Conservation (phyloP, 2,329 filamentous ascomycete genomes). For the Exophiala alcalophila region DNA sequence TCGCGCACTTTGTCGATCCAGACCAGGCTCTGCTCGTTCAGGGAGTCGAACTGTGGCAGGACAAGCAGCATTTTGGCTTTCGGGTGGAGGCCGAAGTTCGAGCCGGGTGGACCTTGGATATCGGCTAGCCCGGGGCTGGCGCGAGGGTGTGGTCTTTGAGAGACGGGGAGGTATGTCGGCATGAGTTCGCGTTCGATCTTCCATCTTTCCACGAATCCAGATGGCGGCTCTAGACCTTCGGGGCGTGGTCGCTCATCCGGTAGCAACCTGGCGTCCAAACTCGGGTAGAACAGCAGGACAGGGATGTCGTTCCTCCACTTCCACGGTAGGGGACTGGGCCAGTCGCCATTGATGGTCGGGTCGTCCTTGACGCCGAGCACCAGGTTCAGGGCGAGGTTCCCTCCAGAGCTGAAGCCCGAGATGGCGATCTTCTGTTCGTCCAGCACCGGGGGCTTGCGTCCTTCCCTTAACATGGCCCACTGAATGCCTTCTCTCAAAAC, state of each 20-base stretch:
- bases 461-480: slow-evolving; percentile 18
- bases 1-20: slow-evolving; percentile 29
- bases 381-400: slow-evolving; percentile 44
- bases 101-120: slow-evolving; percentile 6
- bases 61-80: slow-evolving; percentile 28
- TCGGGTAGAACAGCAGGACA: slow-evolving; percentile 30
- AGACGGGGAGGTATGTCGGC: slow-evolving; percentile 29
- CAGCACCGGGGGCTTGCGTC: slow-evolving; percentile 17
- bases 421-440: slow-evolving; percentile 42
- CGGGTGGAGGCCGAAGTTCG: slow-evolving; percentile 23
- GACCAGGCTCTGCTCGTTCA: slow-evolving; percentile 24
- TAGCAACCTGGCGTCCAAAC: slow-evolving; percentile 26
- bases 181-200: slow-evolving; percentile 28
- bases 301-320: slow-evolving; percentile 25
- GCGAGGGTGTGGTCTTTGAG: slow-evolving; percentile 19
- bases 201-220: slow-evolving; percentile 24
- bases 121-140: slow-evolving; percentile 29
- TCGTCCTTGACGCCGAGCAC: slow-evolving; percentile 25
- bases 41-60: slow-evolving; percentile 29
- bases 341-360: slow-evolving; percentile 18
- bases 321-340: slow-evolving; percentile 23
- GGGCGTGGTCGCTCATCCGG: slow-evolving; percentile 28
- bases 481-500: slow-evolving; percentile 25
- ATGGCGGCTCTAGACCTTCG: slow-evolving; percentile 23
- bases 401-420: slow-evolving; percentile 47